These are phyloP conservation scores for Ustilago shanxiensis DNA, from an alignment of 1,284 basidiomycete species.

Conservation along the genomic window DNA sequence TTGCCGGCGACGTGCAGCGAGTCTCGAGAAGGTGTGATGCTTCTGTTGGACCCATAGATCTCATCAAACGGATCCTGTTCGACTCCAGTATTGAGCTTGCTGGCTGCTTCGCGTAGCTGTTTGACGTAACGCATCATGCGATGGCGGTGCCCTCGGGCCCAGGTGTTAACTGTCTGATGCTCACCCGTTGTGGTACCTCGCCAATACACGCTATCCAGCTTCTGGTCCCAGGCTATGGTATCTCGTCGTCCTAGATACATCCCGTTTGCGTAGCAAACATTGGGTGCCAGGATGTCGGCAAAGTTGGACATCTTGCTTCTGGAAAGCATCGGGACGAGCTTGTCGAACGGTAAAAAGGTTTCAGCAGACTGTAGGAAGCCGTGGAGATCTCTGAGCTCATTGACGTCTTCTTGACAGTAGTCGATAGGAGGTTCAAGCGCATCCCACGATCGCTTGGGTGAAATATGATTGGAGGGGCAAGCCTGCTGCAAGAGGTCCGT, in stretches of 20 bases:
- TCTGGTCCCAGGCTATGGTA: slow-evolving; percentile 21
- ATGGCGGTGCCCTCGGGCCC: slow-evolving; percentile 43
- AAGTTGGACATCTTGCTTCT: slow-evolving; percentile 43
- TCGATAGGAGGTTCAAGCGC: slow-evolving; percentile 26
- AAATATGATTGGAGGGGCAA: slow-evolving; percentile 35
- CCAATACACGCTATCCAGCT: slow-evolving; percentile 37
- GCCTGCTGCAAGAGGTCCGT: slow-evolving; percentile 12
- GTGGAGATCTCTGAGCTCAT: slow-evolving; percentile 20
- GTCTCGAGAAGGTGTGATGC: slow-evolving; percentile 22
- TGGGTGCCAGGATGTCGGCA: slow-evolving; percentile 40
- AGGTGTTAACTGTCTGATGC: slow-evolving; percentile 15
- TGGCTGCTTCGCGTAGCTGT: slow-evolving; percentile 42
- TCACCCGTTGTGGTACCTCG: slow-evolving; percentile 32
- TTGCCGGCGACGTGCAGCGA: slow-evolving; percentile 37
- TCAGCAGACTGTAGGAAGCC: slow-evolving; percentile 36
- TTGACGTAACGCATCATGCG: slow-evolving; percentile 41
- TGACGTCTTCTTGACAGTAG: slow-evolving; percentile 23
- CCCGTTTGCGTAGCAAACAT: slow-evolving; percentile 28
- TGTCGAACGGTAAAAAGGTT: slow-evolving; percentile 28
- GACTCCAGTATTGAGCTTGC: slow-evolving; percentile 20
- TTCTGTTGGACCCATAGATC: slow-evolving; percentile 9
- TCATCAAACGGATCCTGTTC: slow-evolving; percentile 32
- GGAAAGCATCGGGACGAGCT: slow-evolving; percentile 34
- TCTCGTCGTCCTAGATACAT: slow-evolving; percentile 26
- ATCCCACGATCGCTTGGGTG: slow-evolving; percentile 17